Evolutionary conservation across 305 asterid genomes (phyloP).

Genomic region (Andrographis paniculata): DNA sequence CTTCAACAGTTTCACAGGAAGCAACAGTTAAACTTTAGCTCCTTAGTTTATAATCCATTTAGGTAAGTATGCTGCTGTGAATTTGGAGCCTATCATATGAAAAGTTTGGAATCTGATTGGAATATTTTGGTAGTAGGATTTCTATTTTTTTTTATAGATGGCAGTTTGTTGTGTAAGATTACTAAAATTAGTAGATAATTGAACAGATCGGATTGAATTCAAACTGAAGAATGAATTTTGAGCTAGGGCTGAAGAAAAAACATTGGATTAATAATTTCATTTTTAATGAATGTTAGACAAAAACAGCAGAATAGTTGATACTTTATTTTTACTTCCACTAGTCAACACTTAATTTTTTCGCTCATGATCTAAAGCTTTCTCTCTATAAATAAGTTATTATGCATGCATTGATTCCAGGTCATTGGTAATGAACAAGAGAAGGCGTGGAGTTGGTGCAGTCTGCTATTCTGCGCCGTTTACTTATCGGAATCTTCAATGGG

Average conservation of each 20-base stretch:
- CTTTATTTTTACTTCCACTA: neutral
- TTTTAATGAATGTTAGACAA: neutral
- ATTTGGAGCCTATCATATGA: too few species aligned
- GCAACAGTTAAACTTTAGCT: constrained; percentile 13
- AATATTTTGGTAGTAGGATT: neutral
- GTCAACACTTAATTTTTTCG: too few species aligned
- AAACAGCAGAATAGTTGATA: neutral
- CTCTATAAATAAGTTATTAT: too few species aligned
- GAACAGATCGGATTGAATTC: neutral
- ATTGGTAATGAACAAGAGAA: constrained; percentile 28
- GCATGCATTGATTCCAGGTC: constrained; percentile 32
- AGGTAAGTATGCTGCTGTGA: constrained; percentile 18
- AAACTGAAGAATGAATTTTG: neutral
- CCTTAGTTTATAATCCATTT: constrained; percentile 30
- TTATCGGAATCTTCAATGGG: constrained; percentile 62
- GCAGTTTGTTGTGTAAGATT: too few species aligned
- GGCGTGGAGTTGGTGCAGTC: constrained; percentile 42
- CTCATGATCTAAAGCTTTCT: too few species aligned
- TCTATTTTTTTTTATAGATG: too few species aligned
- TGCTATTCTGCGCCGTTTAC: constrained; percentile 53
- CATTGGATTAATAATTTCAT: neutral
- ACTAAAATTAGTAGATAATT: too few species aligned
- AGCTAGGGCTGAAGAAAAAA: neutral
- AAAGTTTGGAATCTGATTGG: neutral
- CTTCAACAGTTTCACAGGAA: constrained; percentile 18